Conservation (phyloP, 345 rosid species). For the Eucalyptus regnans region DNA sequence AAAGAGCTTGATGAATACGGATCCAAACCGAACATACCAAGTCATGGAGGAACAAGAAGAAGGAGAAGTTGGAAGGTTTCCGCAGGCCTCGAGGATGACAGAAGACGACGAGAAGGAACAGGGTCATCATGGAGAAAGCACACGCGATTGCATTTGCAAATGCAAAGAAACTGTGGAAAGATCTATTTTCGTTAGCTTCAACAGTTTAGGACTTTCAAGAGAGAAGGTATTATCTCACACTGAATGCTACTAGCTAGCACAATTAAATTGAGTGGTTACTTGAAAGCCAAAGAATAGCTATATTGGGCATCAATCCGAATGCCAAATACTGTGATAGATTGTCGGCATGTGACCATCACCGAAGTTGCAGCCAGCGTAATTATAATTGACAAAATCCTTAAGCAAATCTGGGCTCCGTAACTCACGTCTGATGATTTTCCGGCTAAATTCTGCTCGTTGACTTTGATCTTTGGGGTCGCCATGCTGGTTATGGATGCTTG, state of each 20-base stretch:
- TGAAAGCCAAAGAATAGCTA: background rate
- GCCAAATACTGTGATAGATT: background rate
- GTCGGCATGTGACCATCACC: background rate
- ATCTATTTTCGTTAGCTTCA: background rate
- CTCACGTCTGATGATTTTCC: background rate
- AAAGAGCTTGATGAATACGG: background rate
- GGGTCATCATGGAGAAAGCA: conserved; percentile 17
- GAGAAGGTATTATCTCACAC: background rate
- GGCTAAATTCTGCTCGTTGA: background rate
- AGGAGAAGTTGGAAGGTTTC: conserved; percentile 8
- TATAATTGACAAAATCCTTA: background rate
- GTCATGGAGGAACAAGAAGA: conserved; percentile 35
- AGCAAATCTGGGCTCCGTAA: background rate
- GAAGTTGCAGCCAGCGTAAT: background rate
- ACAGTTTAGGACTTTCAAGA: background rate
- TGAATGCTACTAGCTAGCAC: background rate
- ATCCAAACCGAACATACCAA: conserved; percentile 14
- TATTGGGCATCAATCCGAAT: background rate
- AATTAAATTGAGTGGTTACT: background rate
- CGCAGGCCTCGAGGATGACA: conserved; percentile 5
- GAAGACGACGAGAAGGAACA: conserved; percentile 2
- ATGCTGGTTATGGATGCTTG: background rate
- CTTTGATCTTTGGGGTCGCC: background rate
- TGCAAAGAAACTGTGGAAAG: conserved; percentile 35
- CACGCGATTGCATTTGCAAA: conserved; percentile 11